These are phyloP conservation scores for Cyclocybe cylindracea DNA, from an alignment of 768 basidiomycete species.

Conservation along the genomic window DNA sequence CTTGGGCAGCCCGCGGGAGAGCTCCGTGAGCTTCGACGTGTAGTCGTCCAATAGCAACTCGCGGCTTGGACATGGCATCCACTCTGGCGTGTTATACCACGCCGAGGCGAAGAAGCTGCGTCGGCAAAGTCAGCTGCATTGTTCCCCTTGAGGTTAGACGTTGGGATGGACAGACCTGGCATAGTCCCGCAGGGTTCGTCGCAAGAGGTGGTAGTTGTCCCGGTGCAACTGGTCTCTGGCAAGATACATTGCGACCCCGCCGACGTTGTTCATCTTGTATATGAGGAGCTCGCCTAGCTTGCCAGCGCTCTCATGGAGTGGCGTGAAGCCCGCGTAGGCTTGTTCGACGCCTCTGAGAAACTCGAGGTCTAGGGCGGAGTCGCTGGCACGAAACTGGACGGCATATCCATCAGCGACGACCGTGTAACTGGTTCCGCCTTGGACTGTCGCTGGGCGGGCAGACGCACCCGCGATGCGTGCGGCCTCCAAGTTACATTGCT, in stretches of 20 bases:
- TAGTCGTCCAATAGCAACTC: not conserved
- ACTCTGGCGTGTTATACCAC: not conserved
- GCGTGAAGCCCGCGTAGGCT: slow-evolving; percentile 5
- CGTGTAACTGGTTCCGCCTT: slow-evolving; percentile 9
- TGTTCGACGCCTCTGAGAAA: slow-evolving; percentile 1
- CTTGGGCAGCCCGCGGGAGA: too few species aligned
- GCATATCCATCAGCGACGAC: not conserved
- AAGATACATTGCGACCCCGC: slow-evolving; percentile 10
- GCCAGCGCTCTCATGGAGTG: not conserved
- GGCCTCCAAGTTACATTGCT: not conserved
- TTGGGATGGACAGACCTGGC: not conserved
- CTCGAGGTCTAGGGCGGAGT: not conserved
- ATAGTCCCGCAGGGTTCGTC: not conserved
- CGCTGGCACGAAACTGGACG: slow-evolving; percentile 3
- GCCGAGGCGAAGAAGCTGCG: slow-evolving; percentile 5
- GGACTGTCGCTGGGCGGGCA: not conserved
- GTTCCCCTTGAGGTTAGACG: not conserved
- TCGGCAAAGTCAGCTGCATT: not conserved
- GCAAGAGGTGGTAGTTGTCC: not conserved
- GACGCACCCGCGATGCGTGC: not conserved
- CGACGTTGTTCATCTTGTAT: slow-evolving; percentile 8
- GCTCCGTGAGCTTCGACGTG: not conserved
- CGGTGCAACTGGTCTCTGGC: slow-evolving; percentile 1
- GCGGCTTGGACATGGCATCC: not conserved
- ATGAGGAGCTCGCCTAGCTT: slow-evolving; percentile 1